Evolutionary conservation across 306 rosid species (phyloP), one percentile per base, ranked within the genome.

Genomic region (Trifolium pratense): DNA sequence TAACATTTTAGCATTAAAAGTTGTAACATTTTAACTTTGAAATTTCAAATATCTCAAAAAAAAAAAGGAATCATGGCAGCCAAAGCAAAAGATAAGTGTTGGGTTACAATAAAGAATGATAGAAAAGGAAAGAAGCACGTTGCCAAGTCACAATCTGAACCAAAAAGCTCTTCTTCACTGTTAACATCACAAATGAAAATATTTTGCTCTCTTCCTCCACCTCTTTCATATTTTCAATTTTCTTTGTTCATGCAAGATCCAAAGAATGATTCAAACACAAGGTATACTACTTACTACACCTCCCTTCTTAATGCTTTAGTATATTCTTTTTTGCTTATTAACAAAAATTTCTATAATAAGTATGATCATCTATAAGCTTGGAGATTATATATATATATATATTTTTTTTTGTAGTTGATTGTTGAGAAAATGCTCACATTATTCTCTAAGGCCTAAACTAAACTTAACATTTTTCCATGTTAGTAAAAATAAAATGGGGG

Each of bases 181-280:
- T 68, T 82, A 78, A 82, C 85, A 59, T 14, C 21, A 81, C 91
- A 88, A 81, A 90, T 92, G 96, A 90, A 86, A 88, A 81, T 83
- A 21, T 71, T 66, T 83, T 80, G 83, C 79, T 75, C 78, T 60
- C 89, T 81, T 79, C 83, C 87, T 81, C 82, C 86, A 60, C 43
- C 87, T 59, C 78, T 74, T 61, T 79, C 86, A 7, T 78, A 73
- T 61, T 84, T 82, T 65, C 79, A 78, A 12, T 72, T 71, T 3
- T 81, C 88, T 78, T 70, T 86, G 92, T 90, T 92, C 92, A 92
- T 92, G 96, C 98, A 87, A 86, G 91, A 92, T 76, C 90, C 95
- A 68, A 90, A 80, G 78, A 80, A 83, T 73, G 68, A 80, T 84
- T 87, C 95, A 17, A 81, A 81, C 88, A 57, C 91, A 83, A 92